Base-by-base conservation (phyloP, 192 early-diverging fungal genomes). In the Nowakowskiella sp. region DNA sequence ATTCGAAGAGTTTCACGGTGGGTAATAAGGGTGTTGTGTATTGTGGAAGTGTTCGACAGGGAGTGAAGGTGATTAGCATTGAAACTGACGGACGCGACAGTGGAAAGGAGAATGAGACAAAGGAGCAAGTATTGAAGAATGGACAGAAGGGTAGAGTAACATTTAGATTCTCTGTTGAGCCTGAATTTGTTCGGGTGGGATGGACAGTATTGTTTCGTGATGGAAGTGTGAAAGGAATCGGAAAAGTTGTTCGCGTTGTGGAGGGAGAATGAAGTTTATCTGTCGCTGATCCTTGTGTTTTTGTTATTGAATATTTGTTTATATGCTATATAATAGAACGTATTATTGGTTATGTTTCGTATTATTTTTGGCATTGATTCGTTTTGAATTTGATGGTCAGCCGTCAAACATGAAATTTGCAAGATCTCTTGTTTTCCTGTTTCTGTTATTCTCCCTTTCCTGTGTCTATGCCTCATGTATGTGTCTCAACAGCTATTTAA, bases 141-240 rank as follows among this genome's bases (percentile, higher is more conserved):
- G 79, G 83, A 6, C 61, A 66, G n/a, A 54, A 67, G 49, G 82
- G 68, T 0, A 31, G 59, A 6, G 72, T 83, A 10, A 50, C 64
- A 4, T 74, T 87, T 24, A 50, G 61, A 44, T 85, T 84, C 42
- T 63, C 77, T 30, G 60, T 72, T 42, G 79, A 85, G 55, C 81
- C 84, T 19, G 79, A 74, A 25, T 80, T 76, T 36, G 56, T 88
- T 31, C 59, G 62, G 6, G 60, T 73, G 9, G 86, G 80, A 3
- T 59, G 74, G 0, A 68, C 73, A 1, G 73, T 88, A 0, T 44
- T 88, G 25, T 79, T 88, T 42, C 69, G 76, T 34, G 67, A 78
- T 50, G 82, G 70, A n/a, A 53, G 68, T 19, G 69, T 78, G 26
- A 88, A 85, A 55, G 85, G 86, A 49, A 65, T 88, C 0, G 86